Percentiles rank a stretch among this genome's conserved stretches.
Conservation (phyloP, 257 asterid genomes). For the Plectranthus barbatus region DNA sequence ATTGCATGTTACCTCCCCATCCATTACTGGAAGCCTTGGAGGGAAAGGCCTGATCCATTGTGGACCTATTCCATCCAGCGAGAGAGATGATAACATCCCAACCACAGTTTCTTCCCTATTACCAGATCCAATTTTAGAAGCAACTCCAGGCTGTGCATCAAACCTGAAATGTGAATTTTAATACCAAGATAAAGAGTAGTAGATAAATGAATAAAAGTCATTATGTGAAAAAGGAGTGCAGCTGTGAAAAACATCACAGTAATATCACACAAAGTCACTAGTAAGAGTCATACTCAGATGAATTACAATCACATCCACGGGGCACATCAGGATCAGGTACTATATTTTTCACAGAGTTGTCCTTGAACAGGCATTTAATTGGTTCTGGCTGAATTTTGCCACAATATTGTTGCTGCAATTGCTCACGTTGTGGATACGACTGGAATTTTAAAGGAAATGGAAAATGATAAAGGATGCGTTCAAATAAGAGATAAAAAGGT, state of each 20-base stretch:
- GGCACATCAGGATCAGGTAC: conserved; percentile 91
- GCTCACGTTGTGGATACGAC: conserved; percentile 70
- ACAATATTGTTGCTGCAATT: conserved; percentile 72
- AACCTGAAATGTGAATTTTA: conserved; percentile 47
- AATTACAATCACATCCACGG: conserved; percentile 67
- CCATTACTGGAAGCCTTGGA: conserved; percentile 81
- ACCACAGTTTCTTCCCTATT: conserved; percentile 65
- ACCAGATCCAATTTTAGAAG: conserved; percentile 78
- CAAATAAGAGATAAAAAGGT: not conserved
- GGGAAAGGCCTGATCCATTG: conserved; percentile 92
- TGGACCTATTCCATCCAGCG: conserved; percentile 71
- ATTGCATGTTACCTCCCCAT: conserved; percentile 68
- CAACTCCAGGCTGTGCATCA: conserved; percentile 70
- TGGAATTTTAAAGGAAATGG: conserved; percentile 23
- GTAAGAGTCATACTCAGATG: conserved; percentile 63
- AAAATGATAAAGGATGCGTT: conserved; percentile 14
- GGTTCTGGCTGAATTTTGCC: conserved; percentile 42
- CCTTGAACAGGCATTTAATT: conserved; percentile 46
- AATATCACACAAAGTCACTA: too few species aligned
- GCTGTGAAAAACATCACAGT: not conserved
- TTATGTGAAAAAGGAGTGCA: not conserved
- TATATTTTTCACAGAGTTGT: conserved; percentile 49
- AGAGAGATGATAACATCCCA: conserved; percentile 56
- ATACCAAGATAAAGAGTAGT: conserved; percentile 6
- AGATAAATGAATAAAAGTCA: conserved; percentile 6